phyloP scores from a whole-genome alignment of 768 basidiomycete species.

The Udeniomyces megalosporus region DNA sequence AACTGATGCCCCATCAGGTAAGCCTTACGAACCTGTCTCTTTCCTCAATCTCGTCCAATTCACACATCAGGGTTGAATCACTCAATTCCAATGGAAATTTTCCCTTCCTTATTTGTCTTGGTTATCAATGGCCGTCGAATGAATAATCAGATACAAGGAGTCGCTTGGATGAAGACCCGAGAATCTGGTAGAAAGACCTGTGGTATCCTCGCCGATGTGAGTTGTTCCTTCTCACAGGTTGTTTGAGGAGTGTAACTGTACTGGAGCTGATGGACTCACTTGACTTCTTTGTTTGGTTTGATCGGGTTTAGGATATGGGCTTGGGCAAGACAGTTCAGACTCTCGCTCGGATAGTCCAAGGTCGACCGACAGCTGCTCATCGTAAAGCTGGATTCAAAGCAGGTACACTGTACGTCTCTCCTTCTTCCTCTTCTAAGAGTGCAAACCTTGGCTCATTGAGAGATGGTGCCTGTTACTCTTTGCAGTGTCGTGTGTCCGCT shows the following conservation, averaged over 20 bases:
- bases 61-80: background rate
- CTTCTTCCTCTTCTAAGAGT: background rate
- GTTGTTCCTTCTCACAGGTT: slow-evolving; percentile 17
- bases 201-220: slow-evolving; percentile 69
- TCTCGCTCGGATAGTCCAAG: slow-evolving; percentile 69
- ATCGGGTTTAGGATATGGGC: slow-evolving; percentile 27
- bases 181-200: slow-evolving; percentile 64
- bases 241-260: too few relatives aligned
- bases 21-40: background rate
- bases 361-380: slow-evolving; percentile 52
- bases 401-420: slow-evolving; percentile 26
- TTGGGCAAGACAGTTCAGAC: slow-evolving; percentile 64
- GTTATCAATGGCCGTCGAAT: too few relatives aligned
- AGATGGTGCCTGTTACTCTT: background rate
- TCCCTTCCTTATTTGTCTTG: too few relatives aligned
- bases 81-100: too few relatives aligned
- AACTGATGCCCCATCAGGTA: slow-evolving; percentile 72
- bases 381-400: slow-evolving; percentile 46
- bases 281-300: background rate
- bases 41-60: background rate
- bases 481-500: slow-evolving; percentile 72
- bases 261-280: slow-evolving; percentile 42
- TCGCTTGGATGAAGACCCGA: slow-evolving; percentile 71
- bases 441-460: too few relatives aligned
- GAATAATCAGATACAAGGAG: slow-evolving; percentile 36